These are phyloP conservation scores for Pyropia yezoensis DNA, from an alignment of 23 red algal genomes.

Conservation along the genomic window DNA sequence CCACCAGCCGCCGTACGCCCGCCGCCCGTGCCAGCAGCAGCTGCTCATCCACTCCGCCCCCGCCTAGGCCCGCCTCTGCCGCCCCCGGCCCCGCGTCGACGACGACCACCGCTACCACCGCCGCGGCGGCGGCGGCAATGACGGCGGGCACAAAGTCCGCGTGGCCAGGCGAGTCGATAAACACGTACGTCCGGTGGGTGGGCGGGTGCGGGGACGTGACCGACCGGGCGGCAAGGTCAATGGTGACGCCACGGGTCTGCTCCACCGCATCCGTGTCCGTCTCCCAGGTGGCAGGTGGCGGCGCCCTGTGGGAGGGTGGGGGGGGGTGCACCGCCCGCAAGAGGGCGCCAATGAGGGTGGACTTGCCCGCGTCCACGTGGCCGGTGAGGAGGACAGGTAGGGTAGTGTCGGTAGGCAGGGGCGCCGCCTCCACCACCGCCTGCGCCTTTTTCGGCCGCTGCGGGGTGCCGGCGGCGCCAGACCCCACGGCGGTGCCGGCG, in stretches of 20 bases:
- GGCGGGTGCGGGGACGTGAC: conserved; percentile 7
- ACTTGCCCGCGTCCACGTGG: conserved; percentile 79
- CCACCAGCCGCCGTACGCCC: not conserved
- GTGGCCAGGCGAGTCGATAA: conserved; percentile 47
- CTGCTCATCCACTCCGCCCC: not conserved
- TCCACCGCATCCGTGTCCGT: conserved; percentile 81
- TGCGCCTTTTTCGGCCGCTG: too few relatives aligned
- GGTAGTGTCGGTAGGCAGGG: not conserved
- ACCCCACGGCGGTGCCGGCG: too few relatives aligned
- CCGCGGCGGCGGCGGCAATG: conserved; percentile 14
- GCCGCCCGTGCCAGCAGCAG: not conserved
- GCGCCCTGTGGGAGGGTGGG: too few relatives aligned
- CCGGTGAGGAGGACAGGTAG: conserved; percentile 61
- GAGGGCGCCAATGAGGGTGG: conserved; percentile 2
- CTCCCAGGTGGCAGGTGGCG: conserved; percentile 33
- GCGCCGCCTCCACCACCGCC: too few relatives aligned
- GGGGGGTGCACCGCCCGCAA: not conserved
- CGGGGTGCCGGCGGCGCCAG: too few relatives aligned
- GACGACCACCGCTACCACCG: conserved; percentile 19
- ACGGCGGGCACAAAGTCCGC: conserved; percentile 31
- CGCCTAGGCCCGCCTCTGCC: not conserved
- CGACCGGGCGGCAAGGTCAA: conserved; percentile 74
- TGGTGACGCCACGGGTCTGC: conserved; percentile 86
- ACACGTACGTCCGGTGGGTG: not conserved
- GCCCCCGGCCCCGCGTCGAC: not conserved